phyloP scores from a whole-genome alignment of 495 filamentous ascomycete genomes.

The Annulohypoxylon nitens region DNA sequence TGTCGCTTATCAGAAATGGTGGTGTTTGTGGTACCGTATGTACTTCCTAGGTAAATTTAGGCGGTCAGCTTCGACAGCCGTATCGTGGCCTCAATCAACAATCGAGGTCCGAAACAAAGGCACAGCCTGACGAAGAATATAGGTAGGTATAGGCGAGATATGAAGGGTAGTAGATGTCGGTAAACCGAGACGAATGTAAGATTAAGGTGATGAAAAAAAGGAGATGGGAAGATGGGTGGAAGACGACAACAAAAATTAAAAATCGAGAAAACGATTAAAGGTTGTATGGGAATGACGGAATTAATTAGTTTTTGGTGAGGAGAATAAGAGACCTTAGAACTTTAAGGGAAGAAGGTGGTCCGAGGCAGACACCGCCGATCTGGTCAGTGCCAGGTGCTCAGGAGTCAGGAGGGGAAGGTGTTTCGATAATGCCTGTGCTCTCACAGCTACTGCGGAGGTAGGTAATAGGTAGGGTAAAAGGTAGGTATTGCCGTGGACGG shows the following conservation, averaged over 20 bases:
- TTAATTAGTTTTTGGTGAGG: conserved; percentile 31
- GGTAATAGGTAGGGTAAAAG: too few species aligned
- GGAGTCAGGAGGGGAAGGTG: conserved; percentile 39
- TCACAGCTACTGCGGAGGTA: not conserved
- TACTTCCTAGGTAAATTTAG: conserved; percentile 31
- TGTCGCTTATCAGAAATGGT: conserved; percentile 34
- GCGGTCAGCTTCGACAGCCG: conserved; percentile 41
- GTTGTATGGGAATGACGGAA: conserved; percentile 41
- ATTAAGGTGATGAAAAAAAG: not conserved
- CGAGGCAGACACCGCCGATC: conserved; percentile 46
- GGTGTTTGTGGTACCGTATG: conserved; percentile 33
- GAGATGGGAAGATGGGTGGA: not conserved
- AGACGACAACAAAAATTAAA: conserved; percentile 1
- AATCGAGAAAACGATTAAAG: conserved; percentile 11
- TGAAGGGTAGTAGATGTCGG: not conserved
- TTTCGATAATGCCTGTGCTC: conserved; percentile 35
- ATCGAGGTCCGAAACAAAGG: not conserved
- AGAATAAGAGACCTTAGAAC: conserved; percentile 28
- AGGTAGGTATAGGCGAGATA: not conserved
- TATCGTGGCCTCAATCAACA: conserved; percentile 43
- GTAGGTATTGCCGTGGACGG: not conserved
- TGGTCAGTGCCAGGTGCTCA: conserved; percentile 26
- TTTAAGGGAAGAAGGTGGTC: conserved; percentile 33
- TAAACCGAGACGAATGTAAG: not conserved
- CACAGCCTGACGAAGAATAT: not conserved